phyloP scores from a whole-genome alignment of 2,329 filamentous ascomycete species.

The Westerdykella ornata region DNA sequence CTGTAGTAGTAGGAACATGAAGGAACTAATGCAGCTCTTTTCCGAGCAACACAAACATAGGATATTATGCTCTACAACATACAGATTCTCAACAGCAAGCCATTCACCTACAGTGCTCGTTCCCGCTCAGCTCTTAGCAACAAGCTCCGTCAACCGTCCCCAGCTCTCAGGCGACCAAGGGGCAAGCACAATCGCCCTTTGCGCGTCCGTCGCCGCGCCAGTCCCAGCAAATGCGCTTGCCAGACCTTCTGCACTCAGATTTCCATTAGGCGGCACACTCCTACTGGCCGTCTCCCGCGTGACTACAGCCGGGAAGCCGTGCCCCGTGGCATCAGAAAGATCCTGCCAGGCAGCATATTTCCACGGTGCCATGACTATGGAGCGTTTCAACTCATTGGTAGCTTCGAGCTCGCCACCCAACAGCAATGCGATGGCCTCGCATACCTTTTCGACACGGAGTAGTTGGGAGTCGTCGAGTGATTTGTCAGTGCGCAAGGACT shows the following conservation, averaged over 20 bases:
- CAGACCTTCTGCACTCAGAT: conserved; percentile 62
- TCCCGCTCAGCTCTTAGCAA: conserved; percentile 6
- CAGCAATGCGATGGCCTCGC: conserved; percentile 65
- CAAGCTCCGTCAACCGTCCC: conserved; percentile 47
- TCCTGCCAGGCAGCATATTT: conserved; percentile 76
- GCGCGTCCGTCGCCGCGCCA: conserved; percentile 63
- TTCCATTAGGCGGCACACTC: conserved; percentile 65
- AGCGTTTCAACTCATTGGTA: conserved; percentile 61
- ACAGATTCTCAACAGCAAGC: no score
- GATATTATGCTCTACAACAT: no score
- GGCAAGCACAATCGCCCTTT: conserved; percentile 69
- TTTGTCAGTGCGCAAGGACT: conserved; percentile 62
- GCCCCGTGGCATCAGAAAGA: conserved; percentile 53
- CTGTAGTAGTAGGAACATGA: no score
- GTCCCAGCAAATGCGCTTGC: conserved; percentile 68
- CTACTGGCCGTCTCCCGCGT: conserved; percentile 71
- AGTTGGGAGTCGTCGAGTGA: conserved; percentile 58
- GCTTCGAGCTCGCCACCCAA: conserved; percentile 44
- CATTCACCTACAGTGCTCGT: no score
- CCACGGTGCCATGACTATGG: conserved; percentile 74
- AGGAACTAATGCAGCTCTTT: no score
- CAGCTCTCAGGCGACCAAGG: conserved; percentile 69
- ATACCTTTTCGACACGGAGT: conserved; percentile 63
- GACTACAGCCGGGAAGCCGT: conserved; percentile 61
- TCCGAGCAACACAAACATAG: no score